These are phyloP conservation scores for Trichosporon faecale DNA, from an alignment of 1,284 basidiomycete species.

Conservation along the genomic window DNA sequence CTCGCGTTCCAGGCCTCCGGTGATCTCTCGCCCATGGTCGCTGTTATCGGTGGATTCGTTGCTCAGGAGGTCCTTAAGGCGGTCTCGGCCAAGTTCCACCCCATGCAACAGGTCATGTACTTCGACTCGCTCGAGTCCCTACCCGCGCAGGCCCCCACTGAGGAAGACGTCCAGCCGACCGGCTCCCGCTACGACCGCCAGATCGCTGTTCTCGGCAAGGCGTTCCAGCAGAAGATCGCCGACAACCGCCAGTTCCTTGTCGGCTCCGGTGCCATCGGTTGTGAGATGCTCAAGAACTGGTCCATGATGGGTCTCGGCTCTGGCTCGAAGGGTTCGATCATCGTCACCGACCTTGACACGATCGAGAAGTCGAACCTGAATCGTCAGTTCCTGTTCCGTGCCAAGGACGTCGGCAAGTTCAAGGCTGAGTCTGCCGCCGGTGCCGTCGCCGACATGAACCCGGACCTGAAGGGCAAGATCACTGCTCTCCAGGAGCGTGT, in stretches of 20 bases:
- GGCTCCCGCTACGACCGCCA: conserved; percentile 90
- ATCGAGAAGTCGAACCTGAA: conserved; percentile 99
- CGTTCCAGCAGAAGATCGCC: conserved; percentile 89
- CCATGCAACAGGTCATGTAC: conserved; percentile 92
- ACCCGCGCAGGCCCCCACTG: conserved; percentile 69
- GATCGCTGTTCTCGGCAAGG: conserved; percentile 90
- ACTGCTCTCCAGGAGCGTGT: conserved; percentile 89
- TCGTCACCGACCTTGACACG: conserved; percentile 96
- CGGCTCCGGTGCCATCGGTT: conserved; percentile 96
- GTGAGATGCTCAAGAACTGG: conserved; percentile 99
- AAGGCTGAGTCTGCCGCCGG: conserved; percentile 93
- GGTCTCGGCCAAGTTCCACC: conserved; percentile 97
- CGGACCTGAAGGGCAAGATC: conserved; percentile 84
- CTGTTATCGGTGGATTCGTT: conserved; percentile 94
- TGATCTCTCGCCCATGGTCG: conserved; percentile 87
- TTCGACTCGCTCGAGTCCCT: conserved; percentile 97
- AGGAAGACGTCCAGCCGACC: conserved; percentile 78
- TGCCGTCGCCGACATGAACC: conserved; percentile 96
- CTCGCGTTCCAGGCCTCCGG: conserved; percentile 89
- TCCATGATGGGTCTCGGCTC: conserved; percentile 96
- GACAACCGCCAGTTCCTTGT: conserved; percentile 95
- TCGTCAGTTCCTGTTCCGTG: conserved; percentile 95
- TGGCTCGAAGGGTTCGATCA: conserved; percentile 75
- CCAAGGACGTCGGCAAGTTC: conserved; percentile 96
- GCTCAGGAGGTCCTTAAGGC: conserved; percentile 98